A percentile compares a stretch with the other conserved stretches of the same genome.
These are phyloP conservation scores for Cajanus cajan DNA, from an alignment of 306 rosid genomes.

Conservation along the genomic window DNA sequence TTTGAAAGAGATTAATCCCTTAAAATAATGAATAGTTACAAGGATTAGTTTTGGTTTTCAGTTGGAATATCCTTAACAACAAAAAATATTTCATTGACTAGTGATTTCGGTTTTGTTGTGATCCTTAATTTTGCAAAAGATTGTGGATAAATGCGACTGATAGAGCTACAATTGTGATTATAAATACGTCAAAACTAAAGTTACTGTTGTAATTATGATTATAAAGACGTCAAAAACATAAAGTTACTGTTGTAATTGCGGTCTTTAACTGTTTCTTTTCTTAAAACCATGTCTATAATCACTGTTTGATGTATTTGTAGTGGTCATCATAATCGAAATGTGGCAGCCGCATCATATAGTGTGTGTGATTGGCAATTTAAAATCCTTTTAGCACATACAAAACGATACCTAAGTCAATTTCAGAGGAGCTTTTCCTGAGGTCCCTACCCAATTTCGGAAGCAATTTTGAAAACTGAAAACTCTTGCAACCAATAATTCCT, in stretches of 20 bases:
- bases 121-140: not conserved
- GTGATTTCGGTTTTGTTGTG: not conserved
- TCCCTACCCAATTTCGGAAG: constrained; percentile 44
- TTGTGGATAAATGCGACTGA: not conserved
- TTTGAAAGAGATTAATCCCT: no score
- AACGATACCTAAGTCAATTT: constrained; percentile 43
- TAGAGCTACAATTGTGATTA: not conserved
- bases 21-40: no score
- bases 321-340: not conserved
- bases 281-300: not conserved
- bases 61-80: no score
- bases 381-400: constrained; percentile 9
- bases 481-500: constrained; percentile 39
- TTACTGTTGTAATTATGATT: not conserved
- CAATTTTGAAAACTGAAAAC: constrained; percentile 34
- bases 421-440: constrained; percentile 32
- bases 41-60: no score
- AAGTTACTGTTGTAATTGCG: not conserved
- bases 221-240: no score
- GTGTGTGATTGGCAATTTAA: not conserved
- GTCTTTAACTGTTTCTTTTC: not conserved
- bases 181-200: not conserved
- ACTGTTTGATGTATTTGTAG: not conserved
- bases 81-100: not conserved
- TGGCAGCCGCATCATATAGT: not conserved